These are phyloP conservation scores for Xylaria sp. DNA, from an alignment of 2,329 filamentous ascomycete genomes.

Conservation along the genomic window DNA sequence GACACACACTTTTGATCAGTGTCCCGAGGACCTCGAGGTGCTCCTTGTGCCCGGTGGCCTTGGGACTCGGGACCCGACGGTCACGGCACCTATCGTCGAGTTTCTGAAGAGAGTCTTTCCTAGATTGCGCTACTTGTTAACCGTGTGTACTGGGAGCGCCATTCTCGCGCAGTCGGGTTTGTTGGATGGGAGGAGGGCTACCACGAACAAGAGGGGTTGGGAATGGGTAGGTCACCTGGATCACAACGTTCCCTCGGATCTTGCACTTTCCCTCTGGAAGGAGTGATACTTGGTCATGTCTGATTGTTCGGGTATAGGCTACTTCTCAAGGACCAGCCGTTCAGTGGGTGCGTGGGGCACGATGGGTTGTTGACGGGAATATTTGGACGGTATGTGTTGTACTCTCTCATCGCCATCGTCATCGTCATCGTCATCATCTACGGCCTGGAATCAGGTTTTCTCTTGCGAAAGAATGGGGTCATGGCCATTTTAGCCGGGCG, in stretches of 20 bases:
- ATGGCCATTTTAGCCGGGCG: not conserved
- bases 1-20: slow-evolving; percentile 64
- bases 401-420: slow-evolving; percentile 1
- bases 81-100: slow-evolving; percentile 52
- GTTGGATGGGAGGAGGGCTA: slow-evolving; percentile 69
- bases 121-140: slow-evolving; percentile 66
- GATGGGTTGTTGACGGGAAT: slow-evolving; percentile 74
- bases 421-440: too few species aligned
- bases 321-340: slow-evolving; percentile 61
- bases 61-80: slow-evolving; percentile 57
- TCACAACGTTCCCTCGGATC: not conserved
- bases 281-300: not conserved
- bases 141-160: slow-evolving; percentile 73
- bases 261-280: not conserved
- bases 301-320: slow-evolving; percentile 39
- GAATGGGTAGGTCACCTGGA: slow-evolving; percentile 52
- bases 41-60: slow-evolving; percentile 74
- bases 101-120: slow-evolving; percentile 61
- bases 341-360: slow-evolving; percentile 69
- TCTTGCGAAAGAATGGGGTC: not conserved
- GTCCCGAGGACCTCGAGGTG: slow-evolving; percentile 67
- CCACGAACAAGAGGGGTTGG: slow-evolving; percentile 74
- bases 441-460: not conserved
- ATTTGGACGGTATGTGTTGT: slow-evolving; percentile 63
- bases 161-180: slow-evolving; percentile 69